Base-by-base conservation (phyloP, 2,329 filamentous ascomycete genomes). In the Tolypocladium ovalisporum region DNA sequence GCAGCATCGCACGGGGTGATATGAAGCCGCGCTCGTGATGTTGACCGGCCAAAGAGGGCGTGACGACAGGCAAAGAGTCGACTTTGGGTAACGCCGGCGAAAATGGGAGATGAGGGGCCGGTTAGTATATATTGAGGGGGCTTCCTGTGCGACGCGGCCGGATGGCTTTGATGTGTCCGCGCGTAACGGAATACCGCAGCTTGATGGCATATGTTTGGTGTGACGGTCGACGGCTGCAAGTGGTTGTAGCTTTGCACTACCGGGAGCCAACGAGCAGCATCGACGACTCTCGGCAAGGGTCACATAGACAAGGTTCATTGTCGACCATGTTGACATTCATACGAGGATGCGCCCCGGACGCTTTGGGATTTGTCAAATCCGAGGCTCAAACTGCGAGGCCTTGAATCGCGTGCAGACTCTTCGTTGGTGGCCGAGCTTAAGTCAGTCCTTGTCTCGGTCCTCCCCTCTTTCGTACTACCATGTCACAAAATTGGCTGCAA, bases 401-500 rank as follows among this genome's bases (percentile, higher is more conserved):
- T 34, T 27, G 27, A n/a, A 6, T n/a, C 7, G 17, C 27, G 9
- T 22, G 19, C 37, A 40, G 3, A 12, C 39, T 39, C 8, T 29
- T 13, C 9, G n/a, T n/a, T 19, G 5, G 29, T 34, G 29, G 8
- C n/a, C 47, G 29, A 19, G 19, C 17, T 51, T 8, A 32, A n/a
- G 27, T n/a, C 27, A 5, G 10, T 3, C 29, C 29, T 34, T 12
- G 4, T 29, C 12, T 49, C 8, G 6, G 55, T 53, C 56, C 56
- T 57, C 57, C 58, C 57, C 39, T 54, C 58, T 47, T 53, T 57
- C 57, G 66, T 68, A 57, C 54, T 35, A 67, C 64, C 56, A 56
- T 62, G 68, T 68, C 66, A 67, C 64, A 67, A 61, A 67, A 62
- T 61, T 57, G 57, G 60, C 63, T 67, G 66, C 66, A 67, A 63